Percentiles rank a stretch among this genome's conserved stretches.
Evolutionary conservation across 148 eudicot genomes (phyloP).

Genomic region (Drosera capensis): DNA sequence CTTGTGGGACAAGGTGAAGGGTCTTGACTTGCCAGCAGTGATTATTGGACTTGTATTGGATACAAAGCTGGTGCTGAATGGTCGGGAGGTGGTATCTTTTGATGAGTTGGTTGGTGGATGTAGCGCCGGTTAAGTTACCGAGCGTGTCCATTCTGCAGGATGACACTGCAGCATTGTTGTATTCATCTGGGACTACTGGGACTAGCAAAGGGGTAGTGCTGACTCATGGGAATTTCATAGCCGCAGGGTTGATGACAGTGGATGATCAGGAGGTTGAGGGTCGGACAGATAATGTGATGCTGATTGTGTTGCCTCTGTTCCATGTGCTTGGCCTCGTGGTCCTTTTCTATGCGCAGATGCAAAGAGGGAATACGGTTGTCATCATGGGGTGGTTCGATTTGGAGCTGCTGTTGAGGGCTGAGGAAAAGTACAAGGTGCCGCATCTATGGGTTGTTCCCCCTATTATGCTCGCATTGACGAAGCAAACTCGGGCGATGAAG

Average conservation of each 20-base stretch:
- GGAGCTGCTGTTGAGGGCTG: slow-evolving; percentile 36
- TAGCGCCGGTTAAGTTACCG: slow-evolving; percentile 17
- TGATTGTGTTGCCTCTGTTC: slow-evolving; percentile 69
- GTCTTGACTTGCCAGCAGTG: slow-evolving; percentile 30
- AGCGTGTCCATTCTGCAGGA: slow-evolving; percentile 14
- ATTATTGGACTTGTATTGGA: slow-evolving; percentile 17
- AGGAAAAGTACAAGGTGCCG: slow-evolving; percentile 45
- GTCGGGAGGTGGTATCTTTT: slow-evolving; percentile 15
- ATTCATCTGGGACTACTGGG: slow-evolving; percentile 76
- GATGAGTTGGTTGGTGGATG: slow-evolving; percentile 33
- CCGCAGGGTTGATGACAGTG: slow-evolving; percentile 31
- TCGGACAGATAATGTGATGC: slow-evolving; percentile 26
- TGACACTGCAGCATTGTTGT: slow-evolving; percentile 50
- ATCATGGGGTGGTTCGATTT: slow-evolving; percentile 45
- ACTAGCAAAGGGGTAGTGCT: slow-evolving; percentile 54
- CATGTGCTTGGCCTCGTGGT: slow-evolving; percentile 62
- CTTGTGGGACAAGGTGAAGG: slow-evolving; percentile 30
- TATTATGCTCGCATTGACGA: background rate
- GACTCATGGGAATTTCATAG: slow-evolving; percentile 53
- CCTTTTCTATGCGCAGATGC: slow-evolving; percentile 41
- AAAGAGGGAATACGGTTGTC: slow-evolving; percentile 42
- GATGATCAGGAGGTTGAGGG: slow-evolving; percentile 41
- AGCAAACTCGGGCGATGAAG: background rate
- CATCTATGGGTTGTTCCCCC: slow-evolving; percentile 63
- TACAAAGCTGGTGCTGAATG: slow-evolving; percentile 1